Evolutionary conservation across 2,329 filamentous ascomycete genomes (phyloP), one percentile per base, ranked within the genome.

Genomic region (Cladosporium sp.): DNA sequence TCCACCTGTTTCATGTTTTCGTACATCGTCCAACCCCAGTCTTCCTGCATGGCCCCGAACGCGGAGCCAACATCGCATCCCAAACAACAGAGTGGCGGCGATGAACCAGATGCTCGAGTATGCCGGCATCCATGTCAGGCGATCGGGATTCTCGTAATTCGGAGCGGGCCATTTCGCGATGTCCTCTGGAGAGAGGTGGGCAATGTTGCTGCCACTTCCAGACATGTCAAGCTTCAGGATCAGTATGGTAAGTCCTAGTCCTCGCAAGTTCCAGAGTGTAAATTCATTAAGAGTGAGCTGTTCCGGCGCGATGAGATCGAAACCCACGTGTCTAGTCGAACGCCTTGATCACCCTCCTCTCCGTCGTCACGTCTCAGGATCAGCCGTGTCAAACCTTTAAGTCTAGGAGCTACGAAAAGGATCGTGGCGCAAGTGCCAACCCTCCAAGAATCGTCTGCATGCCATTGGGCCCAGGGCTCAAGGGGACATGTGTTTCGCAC

Each of bases 21-120:
- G 53, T 37, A 59, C 54, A 56, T 69, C 67, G 52, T 69, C 67
- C 15, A 68, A 18, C 4, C 64, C 61, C 18, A 67, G 47, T 2
- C 54, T 57, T 12, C 62, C 59, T 27, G 58, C 56, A 15, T 58
- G 58, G 37, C 60, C 62, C 7, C 48, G 62, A 2, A 53, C 22
- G 34, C 66, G 61, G 12, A 67, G 58, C 59, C 60, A 63, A 11
- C 68, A 38, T 13, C 67, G 53, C 9, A 59, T 50, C 9, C 12
- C 49, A 1, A 66, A 45, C 43, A 66, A 55, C 6, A 62, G 13
- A 7, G 64, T 65, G 8, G 61, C 53, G 17, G 58, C 36, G 32
- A 49, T 57, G 29, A 60, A 61, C 13, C 68, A 50, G 7, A 54
- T 51, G 29, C 60, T 57, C 5, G 61, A 59, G 42, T 62, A 68